phyloP scores from a whole-genome alignment of 371 early-diverging fungal species.

The Mortierella sp. region DNA sequence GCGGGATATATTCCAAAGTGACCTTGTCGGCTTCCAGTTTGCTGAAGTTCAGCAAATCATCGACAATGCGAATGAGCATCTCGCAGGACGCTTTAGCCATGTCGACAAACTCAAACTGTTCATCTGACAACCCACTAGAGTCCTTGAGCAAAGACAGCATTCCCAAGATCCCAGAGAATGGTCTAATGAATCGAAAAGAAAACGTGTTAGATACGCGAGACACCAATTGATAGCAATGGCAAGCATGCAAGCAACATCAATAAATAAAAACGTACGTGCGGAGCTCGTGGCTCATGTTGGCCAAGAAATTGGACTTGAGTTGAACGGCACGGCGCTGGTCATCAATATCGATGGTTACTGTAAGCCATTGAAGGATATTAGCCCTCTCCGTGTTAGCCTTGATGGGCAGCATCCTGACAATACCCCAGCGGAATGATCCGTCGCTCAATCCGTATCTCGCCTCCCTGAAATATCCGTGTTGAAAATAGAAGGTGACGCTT shows the following conservation, averaged over 20 bases:
- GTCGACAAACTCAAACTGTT: conserved; percentile 71
- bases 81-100: conserved; percentile 73
- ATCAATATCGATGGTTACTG: conserved; percentile 54
- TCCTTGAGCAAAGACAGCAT: conserved; percentile 72
- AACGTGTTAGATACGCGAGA: too few species aligned
- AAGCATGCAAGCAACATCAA: too few species aligned
- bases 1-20: conserved; percentile 63
- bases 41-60: conserved; percentile 75
- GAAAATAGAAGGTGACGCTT: not conserved
- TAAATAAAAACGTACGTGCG: conserved; percentile 39
- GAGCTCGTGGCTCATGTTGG: conserved; percentile 67
- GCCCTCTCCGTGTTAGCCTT: conserved; percentile 13
- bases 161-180: conserved; percentile 73
- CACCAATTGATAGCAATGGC: too few species aligned
- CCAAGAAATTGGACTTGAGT: conserved; percentile 66
- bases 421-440: conserved; percentile 43
- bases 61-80: conserved; percentile 72
- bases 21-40: conserved; percentile 77
- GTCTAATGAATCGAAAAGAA: conserved; percentile 39
- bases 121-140: conserved; percentile 63
- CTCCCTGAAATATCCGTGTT: conserved; percentile 28
- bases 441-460: conserved; percentile 44
- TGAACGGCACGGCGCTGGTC: conserved; percentile 53
- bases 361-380: conserved; percentile 51
- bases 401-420: conserved; percentile 55